Base-by-base conservation (phyloP, 495 filamentous ascomycete species). In the Podospora sp. region DNA sequence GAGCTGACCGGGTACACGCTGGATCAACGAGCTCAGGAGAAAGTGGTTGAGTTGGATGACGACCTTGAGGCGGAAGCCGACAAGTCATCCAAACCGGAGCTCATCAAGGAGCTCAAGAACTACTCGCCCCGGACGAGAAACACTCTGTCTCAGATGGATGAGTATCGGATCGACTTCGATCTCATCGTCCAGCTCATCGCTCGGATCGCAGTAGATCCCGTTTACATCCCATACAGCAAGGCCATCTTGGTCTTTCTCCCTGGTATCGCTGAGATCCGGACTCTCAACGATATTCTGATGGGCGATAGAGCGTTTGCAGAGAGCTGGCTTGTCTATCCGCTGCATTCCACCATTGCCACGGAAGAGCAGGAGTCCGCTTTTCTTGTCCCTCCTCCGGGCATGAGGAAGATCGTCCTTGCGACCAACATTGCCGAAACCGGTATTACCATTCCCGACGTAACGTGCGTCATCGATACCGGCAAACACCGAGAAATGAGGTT, bases 401-500 rank as follows among this genome's bases (percentile, higher is more conserved):
- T 86, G 50, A 84, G 93, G 63, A 98, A 97, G 79, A 95, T 97
- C 66, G 93, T 97, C 4, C 85, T 97, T 55, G 92, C 94, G 6
- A 99, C 94, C 9, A 98, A 98, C 73, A 97, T 98, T 72, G 94
- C 94, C 24, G 94, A 98, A 73, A 98, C 94, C 0, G 94, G 93
- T 79, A 96, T 98, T 71, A 98, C 94, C 0, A 98, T 98, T 70
- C 94, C 94, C 1, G 94, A 97, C 76, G 89, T 98, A 40, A 97
- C 94, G 5, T 96, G 93, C 71, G 94, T 98, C 26, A 89, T 98
- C 65, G 94, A 98, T 77, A 90, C 92, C 14, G 94, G 94, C 60
- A 97, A 95, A 75, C 94, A 97, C 76, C 93, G 94, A 68, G 95
- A 96, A 73, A 98, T 99, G 95, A 77, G 85, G 35, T 99, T 96